A percentile compares a stretch with the other conserved stretches of the same genome.
phyloP scores from a whole-genome alignment of 148 eudicot genomes.

The Silene uniflora region DNA sequence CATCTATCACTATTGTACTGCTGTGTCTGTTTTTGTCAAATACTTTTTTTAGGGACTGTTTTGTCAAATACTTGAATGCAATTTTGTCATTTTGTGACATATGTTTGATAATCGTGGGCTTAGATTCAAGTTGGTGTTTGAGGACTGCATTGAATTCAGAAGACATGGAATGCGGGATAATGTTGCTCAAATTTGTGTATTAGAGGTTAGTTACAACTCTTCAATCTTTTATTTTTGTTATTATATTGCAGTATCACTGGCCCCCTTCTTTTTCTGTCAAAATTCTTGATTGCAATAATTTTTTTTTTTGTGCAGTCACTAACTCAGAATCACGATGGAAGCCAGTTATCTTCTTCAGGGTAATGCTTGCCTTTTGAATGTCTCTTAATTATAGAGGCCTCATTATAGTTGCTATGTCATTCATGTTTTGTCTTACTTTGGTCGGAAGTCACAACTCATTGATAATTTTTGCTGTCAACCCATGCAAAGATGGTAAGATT shows the following conservation, averaged over 20 bases:
- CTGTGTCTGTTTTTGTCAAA: not conserved
- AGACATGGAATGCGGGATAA: constrained; percentile 91
- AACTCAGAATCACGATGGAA: constrained; percentile 26
- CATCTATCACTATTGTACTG: too few species aligned
- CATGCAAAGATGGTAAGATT: constrained; percentile 9
- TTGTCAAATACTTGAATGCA: constrained; percentile 5
- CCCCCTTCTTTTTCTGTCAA: not conserved
- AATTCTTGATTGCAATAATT: constrained; percentile 10
- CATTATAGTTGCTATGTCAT: not conserved
- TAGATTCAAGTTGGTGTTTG: constrained; percentile 84
- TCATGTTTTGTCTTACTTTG: not conserved
- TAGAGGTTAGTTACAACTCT: constrained; percentile 58
- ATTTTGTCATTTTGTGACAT: constrained; percentile 18
- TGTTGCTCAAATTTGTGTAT: constrained; percentile 96
- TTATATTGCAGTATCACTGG: not conserved
- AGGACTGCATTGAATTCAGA: constrained; percentile 76
- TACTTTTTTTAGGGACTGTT: too few species aligned
- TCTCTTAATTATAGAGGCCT: not conserved
- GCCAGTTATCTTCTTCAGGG: constrained; percentile 40
- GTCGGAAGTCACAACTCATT: not conserved
- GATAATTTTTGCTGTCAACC: not conserved
- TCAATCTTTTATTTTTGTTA: constrained; percentile 9
- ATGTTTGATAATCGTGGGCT: constrained; percentile 10
- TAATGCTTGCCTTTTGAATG: constrained; percentile 21
- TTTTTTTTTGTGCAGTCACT: constrained; percentile 44